Percentiles rank a stretch among this genome's conserved stretches.
phyloP scores from a whole-genome alignment of 768 basidiomycete genomes.

The Dacryopinax primogenitus region DNA sequence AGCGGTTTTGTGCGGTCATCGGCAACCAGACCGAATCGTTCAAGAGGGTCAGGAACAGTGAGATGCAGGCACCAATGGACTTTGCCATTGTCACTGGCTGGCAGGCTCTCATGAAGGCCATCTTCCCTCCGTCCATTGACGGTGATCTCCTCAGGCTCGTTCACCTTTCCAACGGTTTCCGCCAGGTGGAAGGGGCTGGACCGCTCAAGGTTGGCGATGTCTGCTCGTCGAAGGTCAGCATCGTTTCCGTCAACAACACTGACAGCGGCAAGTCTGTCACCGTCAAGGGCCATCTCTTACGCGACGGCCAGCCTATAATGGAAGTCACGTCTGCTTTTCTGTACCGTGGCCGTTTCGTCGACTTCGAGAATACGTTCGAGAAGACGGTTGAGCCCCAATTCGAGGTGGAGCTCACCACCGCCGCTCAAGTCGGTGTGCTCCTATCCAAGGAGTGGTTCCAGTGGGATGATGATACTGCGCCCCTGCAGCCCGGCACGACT shows the following conservation, averaged over 20 bases:
- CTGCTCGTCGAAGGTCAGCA: conserved; percentile 78
- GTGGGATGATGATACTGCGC: conserved; percentile 73
- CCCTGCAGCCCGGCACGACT: conserved; percentile 64
- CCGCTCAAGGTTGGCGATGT: conserved; percentile 74
- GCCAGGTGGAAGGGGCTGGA: conserved; percentile 61
- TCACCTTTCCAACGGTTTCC: conserved; percentile 95
- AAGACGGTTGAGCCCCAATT: conserved; percentile 82
- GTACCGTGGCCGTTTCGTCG: conserved; percentile 86
- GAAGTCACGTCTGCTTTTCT: conserved; percentile 93
- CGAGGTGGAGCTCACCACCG: conserved; percentile 55
- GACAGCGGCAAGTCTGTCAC: conserved; percentile 88
- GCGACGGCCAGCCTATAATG: conserved; percentile 67
- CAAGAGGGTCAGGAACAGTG: conserved; percentile 57
- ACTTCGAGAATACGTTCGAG: conserved; percentile 95
- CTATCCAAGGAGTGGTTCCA: conserved; percentile 97
- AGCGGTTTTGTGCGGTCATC: conserved; percentile 82
- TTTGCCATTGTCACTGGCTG: conserved; percentile 97
- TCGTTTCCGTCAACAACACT: conserved; percentile 78
- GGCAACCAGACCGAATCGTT: conserved; percentile 88
- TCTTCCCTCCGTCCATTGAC: conserved; percentile 84
- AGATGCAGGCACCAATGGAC: conserved; percentile 89
- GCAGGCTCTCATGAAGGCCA: conserved; percentile 99
- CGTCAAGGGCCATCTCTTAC: conserved; percentile 72
- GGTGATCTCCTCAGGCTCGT: conserved; percentile 93
- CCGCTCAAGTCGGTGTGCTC: conserved; percentile 77